Conservation (phyloP, 139 green algal genomes). For the Chlorella sp. region DNA sequence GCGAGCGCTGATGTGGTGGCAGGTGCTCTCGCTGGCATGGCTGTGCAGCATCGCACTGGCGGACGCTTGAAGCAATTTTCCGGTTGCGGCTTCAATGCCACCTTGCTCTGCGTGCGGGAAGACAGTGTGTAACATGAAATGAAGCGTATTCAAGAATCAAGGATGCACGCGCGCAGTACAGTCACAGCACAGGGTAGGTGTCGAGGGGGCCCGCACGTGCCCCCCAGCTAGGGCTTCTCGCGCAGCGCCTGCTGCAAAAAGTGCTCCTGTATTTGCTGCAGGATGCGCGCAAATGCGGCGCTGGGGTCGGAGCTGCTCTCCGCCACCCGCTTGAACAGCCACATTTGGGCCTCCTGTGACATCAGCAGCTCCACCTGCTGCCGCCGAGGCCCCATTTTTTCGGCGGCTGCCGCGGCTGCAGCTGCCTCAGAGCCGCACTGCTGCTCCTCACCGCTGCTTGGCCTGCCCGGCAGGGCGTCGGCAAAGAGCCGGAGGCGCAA, state of each 20-base stretch:
- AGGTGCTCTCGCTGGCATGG: too few relatives aligned
- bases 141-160: too few relatives aligned
- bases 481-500: neutral
- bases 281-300: neutral
- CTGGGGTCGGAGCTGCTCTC: neutral
- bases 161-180: too few relatives aligned
- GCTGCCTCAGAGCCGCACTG: neutral
- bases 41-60: too few relatives aligned
- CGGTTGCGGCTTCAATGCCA: too few relatives aligned
- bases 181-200: too few relatives aligned
- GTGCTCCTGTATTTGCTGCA: slow-evolving; percentile 8
- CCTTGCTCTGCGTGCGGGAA: too few relatives aligned
- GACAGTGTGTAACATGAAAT: too few relatives aligned
- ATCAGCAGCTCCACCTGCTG: slow-evolving; percentile 21
- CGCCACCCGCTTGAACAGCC: slow-evolving; percentile 23
- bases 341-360: neutral
- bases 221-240: neutral
- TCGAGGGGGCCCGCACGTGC: too few relatives aligned
- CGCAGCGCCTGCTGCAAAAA: neutral
- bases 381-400: neutral
- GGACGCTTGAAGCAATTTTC: too few relatives aligned
- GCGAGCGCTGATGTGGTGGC: too few relatives aligned
- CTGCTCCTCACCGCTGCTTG: neutral
- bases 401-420: neutral
- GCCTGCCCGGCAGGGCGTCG: neutral